These are phyloP conservation scores for Volvox carteri DNA, from an alignment of 163 green algal genomes.

Conservation along the genomic window DNA sequence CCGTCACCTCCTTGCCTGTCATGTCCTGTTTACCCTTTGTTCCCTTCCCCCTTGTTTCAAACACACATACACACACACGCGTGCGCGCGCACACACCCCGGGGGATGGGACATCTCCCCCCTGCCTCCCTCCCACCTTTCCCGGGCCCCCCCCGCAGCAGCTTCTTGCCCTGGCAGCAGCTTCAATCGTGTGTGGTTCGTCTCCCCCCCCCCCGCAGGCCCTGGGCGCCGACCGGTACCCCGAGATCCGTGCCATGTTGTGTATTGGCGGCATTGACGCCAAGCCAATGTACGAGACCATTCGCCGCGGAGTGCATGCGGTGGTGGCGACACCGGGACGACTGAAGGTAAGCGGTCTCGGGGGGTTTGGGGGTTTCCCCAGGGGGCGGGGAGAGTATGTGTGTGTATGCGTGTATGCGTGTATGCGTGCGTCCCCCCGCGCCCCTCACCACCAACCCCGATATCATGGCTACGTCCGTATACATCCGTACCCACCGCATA, in stretches of 20 bases:
- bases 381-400: not conserved
- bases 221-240: constrained; percentile 74
- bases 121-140: not conserved
- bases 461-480: too few relatives aligned
- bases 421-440: too few relatives aligned
- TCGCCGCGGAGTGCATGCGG: constrained; percentile 89
- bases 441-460: too few relatives aligned
- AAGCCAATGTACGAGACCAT: constrained; percentile 78
- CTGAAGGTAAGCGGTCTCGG: constrained; percentile 80
- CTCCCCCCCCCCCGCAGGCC: constrained; percentile 60
- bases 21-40: not conserved
- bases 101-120: not conserved
- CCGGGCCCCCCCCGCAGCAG: not conserved
- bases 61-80: not conserved
- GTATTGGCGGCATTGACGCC: constrained; percentile 88
- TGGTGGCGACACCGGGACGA: constrained; percentile 92
- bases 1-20: too few relatives aligned
- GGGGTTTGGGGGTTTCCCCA: not conserved
- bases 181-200: too few relatives aligned
- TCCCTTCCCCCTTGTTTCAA: not conserved
- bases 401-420: not conserved
- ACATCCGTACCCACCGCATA: too few relatives aligned
- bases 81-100: not conserved
- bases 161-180: too few relatives aligned
- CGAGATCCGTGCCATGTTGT: constrained; percentile 89